Conservation (phyloP, 345 rosid species). For the Heritiera littoralis region DNA sequence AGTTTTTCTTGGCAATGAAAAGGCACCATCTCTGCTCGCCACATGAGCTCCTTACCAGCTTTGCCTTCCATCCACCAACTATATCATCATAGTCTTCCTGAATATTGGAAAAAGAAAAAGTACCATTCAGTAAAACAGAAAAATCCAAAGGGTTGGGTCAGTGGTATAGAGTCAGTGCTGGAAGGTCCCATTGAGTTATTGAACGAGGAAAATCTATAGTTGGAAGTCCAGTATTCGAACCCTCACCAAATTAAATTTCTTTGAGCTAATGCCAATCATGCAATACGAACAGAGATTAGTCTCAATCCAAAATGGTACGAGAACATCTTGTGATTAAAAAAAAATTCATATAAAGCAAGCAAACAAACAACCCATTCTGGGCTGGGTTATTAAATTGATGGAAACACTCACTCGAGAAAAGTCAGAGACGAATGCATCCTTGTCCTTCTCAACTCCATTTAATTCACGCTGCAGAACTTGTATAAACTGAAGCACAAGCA, state of each 20-base stretch:
- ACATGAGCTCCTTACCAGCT: conserved; percentile 60
- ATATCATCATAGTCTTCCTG: conserved; percentile 83
- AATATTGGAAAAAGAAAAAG: neutral
- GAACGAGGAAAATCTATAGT: too few species aligned
- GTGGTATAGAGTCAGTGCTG: too few species aligned
- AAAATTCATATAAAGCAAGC: too few species aligned
- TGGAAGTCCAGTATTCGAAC: too few species aligned
- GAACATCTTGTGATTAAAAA: too few species aligned
- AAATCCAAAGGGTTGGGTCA: too few species aligned
- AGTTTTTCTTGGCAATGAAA: conserved; percentile 55
- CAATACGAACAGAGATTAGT: too few species aligned
- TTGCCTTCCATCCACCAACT: conserved; percentile 78
- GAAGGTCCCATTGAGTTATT: too few species aligned
- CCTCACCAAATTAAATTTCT: too few species aligned
- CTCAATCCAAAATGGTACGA: too few species aligned
- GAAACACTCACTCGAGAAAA: conserved; percentile 64
- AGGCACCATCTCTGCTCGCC: conserved; percentile 86
- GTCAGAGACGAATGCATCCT: conserved; percentile 66
- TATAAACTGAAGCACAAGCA: conserved; percentile 57
- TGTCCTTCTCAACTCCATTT: conserved; percentile 64
- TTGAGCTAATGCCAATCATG: too few species aligned
- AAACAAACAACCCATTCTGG: too few species aligned
- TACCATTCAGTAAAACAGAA: neutral
- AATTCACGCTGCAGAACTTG: conserved; percentile 70
- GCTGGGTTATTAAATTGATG: neutral